Base-by-base conservation (phyloP, 208 protist genomes). In the Herpetomonas samuelpessoai region DNA sequence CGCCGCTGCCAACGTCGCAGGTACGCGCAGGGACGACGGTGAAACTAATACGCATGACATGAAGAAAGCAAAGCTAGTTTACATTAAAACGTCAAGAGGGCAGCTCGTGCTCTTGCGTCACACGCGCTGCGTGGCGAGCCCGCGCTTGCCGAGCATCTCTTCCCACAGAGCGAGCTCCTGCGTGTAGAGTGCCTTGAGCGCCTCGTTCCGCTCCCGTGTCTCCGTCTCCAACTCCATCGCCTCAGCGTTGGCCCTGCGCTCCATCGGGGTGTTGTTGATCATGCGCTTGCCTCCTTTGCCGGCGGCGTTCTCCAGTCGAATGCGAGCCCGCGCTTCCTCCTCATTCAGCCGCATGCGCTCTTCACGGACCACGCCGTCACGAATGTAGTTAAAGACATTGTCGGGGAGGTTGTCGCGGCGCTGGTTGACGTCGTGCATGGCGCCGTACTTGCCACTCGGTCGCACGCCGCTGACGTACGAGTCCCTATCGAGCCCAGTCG, bases 391-490 rank as follows among this genome's bases (percentile, higher is more conserved):
- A 70, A 91, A 96, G 27, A 96, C 74, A 53, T 93, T 80, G 25
- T 88, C 83, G 0, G 90, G 90, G 25, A 96, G 59, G 71, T 88
- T 92, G 73, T 96, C 90, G 39, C 90, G 76, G n/a, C 90, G 74
- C 56, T 82, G 71, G 61, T 82, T 81, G 7, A 94, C 83, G 63
- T 96, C 83, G 62, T 93, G 87, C 26, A 78, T 12, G 3, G 62
- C 81, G 1, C 79, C 81, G 71, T 78, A 89, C 49, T 65, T 71
- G 47, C 73, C 74, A 38, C 79, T 69, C 16, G 81, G 81, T 35
- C 89, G 83, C 16, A 95, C 69, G 3, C 86, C 89, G 57, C 73
- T 92, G 53, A 93, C 83, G 72, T 91, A 91, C 10, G 86, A 95
- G 67, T 95, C 89, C 25, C 86, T 81, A 38, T 86, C 80, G n/a